These are phyloP conservation scores for Asterella californica DNA, from an alignment of 225 moss, liverwort and hornwort species.

Conservation along the genomic window DNA sequence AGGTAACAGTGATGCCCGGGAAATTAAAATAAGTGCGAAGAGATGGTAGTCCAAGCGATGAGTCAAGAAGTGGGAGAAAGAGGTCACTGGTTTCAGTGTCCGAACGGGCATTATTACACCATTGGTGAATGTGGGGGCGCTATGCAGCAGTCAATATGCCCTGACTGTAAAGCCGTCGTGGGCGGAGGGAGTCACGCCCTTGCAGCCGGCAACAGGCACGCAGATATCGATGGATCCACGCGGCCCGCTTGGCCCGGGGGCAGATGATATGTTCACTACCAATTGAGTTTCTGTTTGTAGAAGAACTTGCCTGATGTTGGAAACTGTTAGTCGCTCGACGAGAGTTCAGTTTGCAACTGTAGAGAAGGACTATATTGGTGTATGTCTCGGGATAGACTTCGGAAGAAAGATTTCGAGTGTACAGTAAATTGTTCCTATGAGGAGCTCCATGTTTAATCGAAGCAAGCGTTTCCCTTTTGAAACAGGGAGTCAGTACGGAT, in stretches of 20 bases:
- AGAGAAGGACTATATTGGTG: no score
- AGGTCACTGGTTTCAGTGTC: slow-evolving; percentile 50
- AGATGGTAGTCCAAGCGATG: slow-evolving; percentile 36
- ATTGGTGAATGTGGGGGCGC: slow-evolving; percentile 52
- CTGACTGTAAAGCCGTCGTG: slow-evolving; percentile 38
- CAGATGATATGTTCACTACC: neutral
- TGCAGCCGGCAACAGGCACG: slow-evolving; percentile 29
- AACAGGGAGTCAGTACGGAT: no score
- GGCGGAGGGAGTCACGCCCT: slow-evolving; percentile 35
- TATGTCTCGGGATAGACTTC: no score
- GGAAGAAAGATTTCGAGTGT: no score
- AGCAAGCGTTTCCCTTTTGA: no score
- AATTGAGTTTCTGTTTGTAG: no score
- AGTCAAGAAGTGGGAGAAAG: slow-evolving; percentile 15
- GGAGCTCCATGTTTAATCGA: no score
- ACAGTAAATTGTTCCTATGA: no score
- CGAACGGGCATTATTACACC: slow-evolving; percentile 46
- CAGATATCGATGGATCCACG: slow-evolving; percentile 33
- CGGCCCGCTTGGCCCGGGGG: slow-evolving; percentile 30
- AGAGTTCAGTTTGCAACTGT: no score
- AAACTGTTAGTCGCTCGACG: no score
- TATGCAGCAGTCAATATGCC: slow-evolving; percentile 34
- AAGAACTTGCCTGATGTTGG: no score
- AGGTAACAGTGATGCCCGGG: slow-evolving; percentile 7
- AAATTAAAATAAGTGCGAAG: slow-evolving; percentile 16